Base-by-base conservation (phyloP, 1,284 basidiomycete species). In the Coniferiporia weirii region DNA sequence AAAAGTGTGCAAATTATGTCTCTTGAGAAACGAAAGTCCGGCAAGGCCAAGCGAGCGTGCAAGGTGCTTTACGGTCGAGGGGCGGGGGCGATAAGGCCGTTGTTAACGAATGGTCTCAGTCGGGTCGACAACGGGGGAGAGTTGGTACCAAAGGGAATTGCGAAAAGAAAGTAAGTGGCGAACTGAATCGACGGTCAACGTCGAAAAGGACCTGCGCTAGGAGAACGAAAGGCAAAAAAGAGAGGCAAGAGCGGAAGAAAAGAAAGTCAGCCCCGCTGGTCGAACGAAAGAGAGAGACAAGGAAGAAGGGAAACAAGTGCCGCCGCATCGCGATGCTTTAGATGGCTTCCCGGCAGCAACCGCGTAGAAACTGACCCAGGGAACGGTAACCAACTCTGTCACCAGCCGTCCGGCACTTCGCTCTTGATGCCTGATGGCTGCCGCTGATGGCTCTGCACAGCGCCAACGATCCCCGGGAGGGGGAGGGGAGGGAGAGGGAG, bases 141-240 rank as follows among this genome's bases (percentile, higher is more conserved):
- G 35, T 51, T 15, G 32, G 52, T 34, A 44, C n/a, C 43, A 46
- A 19, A 44, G 44, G 34, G 49, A 51, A 20, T 52, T 27, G 27
- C 27, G 27, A 27, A 27, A 27, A 27, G 27, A 27, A 27, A 27
- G 51, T 20, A 40, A 17, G 38, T 27, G 46, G 50, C 34, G 40
- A 47, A 17, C 5, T 35, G 32, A 38, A n/a, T n/a, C 50, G 45
- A 61, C 59, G 59, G 47, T 61, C 59, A 61, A 61, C 59, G 59
- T 57, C 55, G 55, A 57, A 52, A 32, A 43, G 50, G 27, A 27
- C 27, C 59, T 61, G 59, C 54, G 54, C 27, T 43, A 54, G 48
- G 44, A 50, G 40, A 66, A 65, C 65, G 66, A 67, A 67, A 65
- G 63, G 63, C 63, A 58, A 61, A 53, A 66, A 61, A 63, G 54